These are phyloP conservation scores for Phytophthora chlamydospora DNA, from an alignment of 352 stramenopile genomes.

Conservation along the genomic window DNA sequence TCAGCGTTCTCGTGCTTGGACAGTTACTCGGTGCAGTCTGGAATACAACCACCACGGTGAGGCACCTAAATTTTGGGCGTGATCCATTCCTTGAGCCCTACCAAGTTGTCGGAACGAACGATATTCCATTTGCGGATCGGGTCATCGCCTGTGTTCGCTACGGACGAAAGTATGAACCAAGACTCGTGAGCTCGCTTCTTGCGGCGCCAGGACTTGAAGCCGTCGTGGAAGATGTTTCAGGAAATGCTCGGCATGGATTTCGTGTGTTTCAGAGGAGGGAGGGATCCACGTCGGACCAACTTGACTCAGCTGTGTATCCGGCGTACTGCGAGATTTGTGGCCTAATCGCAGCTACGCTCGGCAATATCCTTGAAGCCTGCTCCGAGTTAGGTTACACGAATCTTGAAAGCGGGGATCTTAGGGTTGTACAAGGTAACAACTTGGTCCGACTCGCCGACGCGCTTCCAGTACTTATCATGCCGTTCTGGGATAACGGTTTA, in stretches of 20 bases:
- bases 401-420: constrained; percentile 22
- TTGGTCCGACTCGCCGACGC: constrained; percentile 15
- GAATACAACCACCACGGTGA: constrained; percentile 8
- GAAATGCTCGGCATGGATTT: constrained; percentile 34
- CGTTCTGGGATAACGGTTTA: constrained; percentile 15
- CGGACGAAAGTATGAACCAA: constrained; percentile 33
- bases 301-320: constrained; percentile 9
- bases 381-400: constrained; percentile 22
- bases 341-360: constrained; percentile 25
- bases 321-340: constrained; percentile 13
- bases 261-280: constrained; percentile 20
- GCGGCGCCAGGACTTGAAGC: constrained; percentile 21
- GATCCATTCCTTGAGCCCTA: constrained; percentile 10
- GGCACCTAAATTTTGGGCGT: constrained; percentile 12
- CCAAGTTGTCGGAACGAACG: constrained; percentile 41
- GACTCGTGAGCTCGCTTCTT: constrained; percentile 30
- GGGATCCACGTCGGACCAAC: background rate
- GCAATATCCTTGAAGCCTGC: constrained; percentile 23
- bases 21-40: constrained; percentile 42
- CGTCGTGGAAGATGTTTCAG: constrained; percentile 22
- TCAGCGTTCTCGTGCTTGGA: constrained; percentile 30
- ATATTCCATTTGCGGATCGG: constrained; percentile 55
- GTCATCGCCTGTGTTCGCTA: constrained; percentile 41
- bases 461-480: constrained; percentile 24
- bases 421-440: constrained; percentile 17